Base-by-base conservation (phyloP, 179 eudicot genomes). In the Nepenthes alata region DNA sequence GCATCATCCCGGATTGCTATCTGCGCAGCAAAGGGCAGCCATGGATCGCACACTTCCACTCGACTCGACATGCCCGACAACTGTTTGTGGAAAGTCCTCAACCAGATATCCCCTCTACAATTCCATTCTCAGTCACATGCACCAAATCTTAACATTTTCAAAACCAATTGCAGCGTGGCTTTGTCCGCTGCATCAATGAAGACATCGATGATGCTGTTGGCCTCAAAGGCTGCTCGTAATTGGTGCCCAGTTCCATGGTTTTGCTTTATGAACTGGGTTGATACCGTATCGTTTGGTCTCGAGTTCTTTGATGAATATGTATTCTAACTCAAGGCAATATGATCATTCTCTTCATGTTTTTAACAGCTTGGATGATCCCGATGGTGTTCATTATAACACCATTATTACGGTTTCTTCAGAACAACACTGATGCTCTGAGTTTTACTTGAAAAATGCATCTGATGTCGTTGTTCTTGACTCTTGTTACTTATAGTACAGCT, bases 301-400 rank as follows among this genome's bases (percentile, higher is more conserved):
- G 0, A 93, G 85, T 81, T 87, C 93, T 14, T 74, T 89, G 73
- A 90, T 88, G 96, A 88, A 75, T 69, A 72, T 90, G 86, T 90
- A 90, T 37, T 74, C 74, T 65, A 93, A 89, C 61, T 58, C 83
- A 2, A 81, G 84, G 52, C 47, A 67, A 15, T 72, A 83, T 11
- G 73, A 65, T 63, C 59, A 2, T 49, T 81, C 93, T 38, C 49
- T 77, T n/a, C 45, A 48, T 14, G 45, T 93, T 7, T 89, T 89
- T 58, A 54, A 60, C 12, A 68, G 69, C 53, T 60, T 87, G 62
- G 57, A 62, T 60, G 75, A 73, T 64, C 90, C 83, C 37, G 95
- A 93, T 60, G 74, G 71, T 70, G 94, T 93, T 35, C 81, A 95
- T 50, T 85, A 87, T 76, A 89, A 89, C 54, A 85, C 94, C 1